Base-by-base conservation (phyloP, 805 yeast species). In the Saccharomycopsis sp. region DNA sequence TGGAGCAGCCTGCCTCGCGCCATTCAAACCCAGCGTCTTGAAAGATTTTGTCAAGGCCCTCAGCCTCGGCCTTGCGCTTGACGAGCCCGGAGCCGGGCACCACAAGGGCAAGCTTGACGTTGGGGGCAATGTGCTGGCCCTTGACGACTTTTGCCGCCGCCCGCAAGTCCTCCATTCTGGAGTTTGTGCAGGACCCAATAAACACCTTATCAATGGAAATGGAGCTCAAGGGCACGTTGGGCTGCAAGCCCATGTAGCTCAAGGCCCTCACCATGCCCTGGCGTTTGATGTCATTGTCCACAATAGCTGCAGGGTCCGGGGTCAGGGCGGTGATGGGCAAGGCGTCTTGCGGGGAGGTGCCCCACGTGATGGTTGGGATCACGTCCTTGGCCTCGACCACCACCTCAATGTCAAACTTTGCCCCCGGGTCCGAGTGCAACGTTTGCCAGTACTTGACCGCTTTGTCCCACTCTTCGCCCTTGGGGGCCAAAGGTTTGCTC, bases 1-100 rank as follows among this genome's bases (percentile, higher is more conserved):
- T 92, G 31, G 97, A 89, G 67, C 98, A 92, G 48, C 98, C 98
- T 51, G 98, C 97, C 68, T 92, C 98, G 69, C 98, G 81, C 98
- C 98, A 92, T 53, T 84, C 89, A 58, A 92, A 92, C 16, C 95
- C 97, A 38, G 98, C 96, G 37, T 77, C 85, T 55, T 68, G 75
- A 57, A 92, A 92, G 44, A 92, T 74, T 66, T 84, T 83, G 62
- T 92, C 92, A 43, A 92, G 71, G 39, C 98, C 98, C 67, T 92
- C 98, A 48, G 65, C 69, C 66, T 92, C 98, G 41, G 98, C 98
- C 64, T 85, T 94, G 46, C 69, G 67, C 66, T 89, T 92, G 51
- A 92, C 92, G 48, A 92, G 70, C 51, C 98, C 98, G 18, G 97
- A 88, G 43, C 98, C 98, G 38, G 98, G 98, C 34, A 92, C 98